Base-by-base conservation (phyloP, 257 asterid genomes). In the Prunella vulgaris region DNA sequence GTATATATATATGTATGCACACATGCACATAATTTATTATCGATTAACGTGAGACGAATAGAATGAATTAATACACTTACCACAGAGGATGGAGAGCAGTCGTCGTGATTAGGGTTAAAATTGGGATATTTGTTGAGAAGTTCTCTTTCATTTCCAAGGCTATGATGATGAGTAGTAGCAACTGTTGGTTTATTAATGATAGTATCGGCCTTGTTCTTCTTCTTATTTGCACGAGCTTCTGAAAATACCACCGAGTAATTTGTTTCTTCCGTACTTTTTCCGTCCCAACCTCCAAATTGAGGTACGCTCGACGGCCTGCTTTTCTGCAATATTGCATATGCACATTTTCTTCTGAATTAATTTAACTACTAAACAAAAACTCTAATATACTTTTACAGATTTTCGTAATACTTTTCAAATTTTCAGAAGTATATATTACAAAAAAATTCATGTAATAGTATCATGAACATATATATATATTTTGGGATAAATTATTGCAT, bases 281-380 rank as follows among this genome's bases (percentile, higher is more conserved):
- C 75, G 59, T 86, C 92, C 92, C 92, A 86, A 10, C 54, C 82
- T 69, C 89, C 92, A 35, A 86, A 86, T 67, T 80, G 83, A 40
- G 92, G 92, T 69, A 86, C 88, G 1, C 78, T 25, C 15, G 74
- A 51, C 12, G 27, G 2, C 27, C 14, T 52, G 28, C 59, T 52
- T 52, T 4, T 52, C 59, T 52, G 59, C 59, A 52, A 52, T 52
- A 17, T 52, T 52, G 12, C 28, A 18, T 18, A 20, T 21, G 3
- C n/a, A n/a, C n/a, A 3, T 3, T 52, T 1, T 21, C 8, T 49
- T 18, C n/a, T n/a, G n/a, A n/a, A n/a, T n/a, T n/a, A n/a, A n/a
- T n/a, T n/a, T n/a, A n/a, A n/a, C n/a, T n/a, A n/a, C n/a, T n/a
- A n/a, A n/a, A n/a, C n/a, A n/a, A n/a, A n/a, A n/a, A n/a, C n/a